Percentiles rank a stretch among this genome's conserved stretches.
These are phyloP conservation scores for Lablab purpureus DNA, from an alignment of 306 rosid genomes.

Conservation along the genomic window DNA sequence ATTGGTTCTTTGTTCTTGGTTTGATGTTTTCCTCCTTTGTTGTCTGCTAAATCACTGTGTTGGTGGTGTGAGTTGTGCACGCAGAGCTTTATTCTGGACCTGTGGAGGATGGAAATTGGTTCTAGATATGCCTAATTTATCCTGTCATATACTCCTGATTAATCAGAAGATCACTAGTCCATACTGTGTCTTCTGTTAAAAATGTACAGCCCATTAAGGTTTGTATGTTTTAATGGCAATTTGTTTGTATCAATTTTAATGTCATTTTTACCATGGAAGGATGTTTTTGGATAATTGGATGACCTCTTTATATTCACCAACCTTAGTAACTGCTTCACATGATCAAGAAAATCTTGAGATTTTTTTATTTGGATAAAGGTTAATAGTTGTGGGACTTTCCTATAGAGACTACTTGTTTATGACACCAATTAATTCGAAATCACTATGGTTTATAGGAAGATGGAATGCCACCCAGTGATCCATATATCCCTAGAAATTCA, in stretches of 20 bases:
- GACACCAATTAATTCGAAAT: not conserved
- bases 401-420: not conserved
- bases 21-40: slow-evolving; percentile 4
- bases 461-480: slow-evolving; percentile 6
- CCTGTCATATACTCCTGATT: slow-evolving; percentile 37
- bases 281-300: slow-evolving; percentile 30
- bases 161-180: slow-evolving; percentile 48
- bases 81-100: slow-evolving; percentile 46
- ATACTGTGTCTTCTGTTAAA: slow-evolving; percentile 23
- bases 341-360: slow-evolving; percentile 3
- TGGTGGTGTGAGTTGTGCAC: slow-evolving; percentile 24
- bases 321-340: slow-evolving; percentile 4
- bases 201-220: slow-evolving; percentile 59
- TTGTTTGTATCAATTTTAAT: slow-evolving; percentile 17
- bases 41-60: slow-evolving; percentile 42
- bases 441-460: slow-evolving; percentile 20
- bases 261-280: slow-evolving; percentile 21
- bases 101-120: slow-evolving; percentile 35
- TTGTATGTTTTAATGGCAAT: slow-evolving; percentile 45
- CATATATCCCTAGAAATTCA: not conserved
- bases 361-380: slow-evolving; percentile 3
- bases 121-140: slow-evolving; percentile 39
- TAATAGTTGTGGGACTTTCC: not conserved
- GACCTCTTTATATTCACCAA: not conserved
- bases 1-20: no score